Conservation (phyloP, 2,329 filamentous ascomycete species). For the Pseudonectria buxi region DNA sequence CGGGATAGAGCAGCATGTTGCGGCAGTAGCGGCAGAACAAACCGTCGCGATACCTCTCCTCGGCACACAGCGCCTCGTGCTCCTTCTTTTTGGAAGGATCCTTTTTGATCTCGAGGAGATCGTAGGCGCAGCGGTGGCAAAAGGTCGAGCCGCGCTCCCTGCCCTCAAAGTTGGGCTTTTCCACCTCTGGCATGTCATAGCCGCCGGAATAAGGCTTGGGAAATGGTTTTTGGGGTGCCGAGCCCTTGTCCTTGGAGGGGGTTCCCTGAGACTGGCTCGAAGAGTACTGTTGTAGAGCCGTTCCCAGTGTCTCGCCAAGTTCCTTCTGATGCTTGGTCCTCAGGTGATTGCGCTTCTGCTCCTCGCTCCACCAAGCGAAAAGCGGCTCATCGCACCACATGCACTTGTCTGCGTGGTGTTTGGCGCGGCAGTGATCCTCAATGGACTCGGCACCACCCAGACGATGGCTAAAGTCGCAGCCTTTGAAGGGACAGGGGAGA, state of each 20-base stretch:
- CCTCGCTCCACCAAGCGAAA: conserved; percentile 22
- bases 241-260: no score
- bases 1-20: not conserved
- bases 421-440: conserved; percentile 28
- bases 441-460: conserved; percentile 23
- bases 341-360: conserved; percentile 24
- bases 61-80: no score
- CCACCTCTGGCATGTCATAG: not conserved
- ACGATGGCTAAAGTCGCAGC: conserved; percentile 30
- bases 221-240: no score
- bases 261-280: no score
- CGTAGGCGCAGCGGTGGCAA: no score
- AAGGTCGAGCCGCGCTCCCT: no score
- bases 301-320: conserved; percentile 10
- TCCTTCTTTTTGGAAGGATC: no score
- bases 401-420: conserved; percentile 29
- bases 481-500: conserved; percentile 31
- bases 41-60: no score
- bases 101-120: no score
- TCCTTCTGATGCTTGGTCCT: conserved; percentile 21
- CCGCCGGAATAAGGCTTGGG: no score
- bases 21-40: no score
- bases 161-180: not conserved
- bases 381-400: conserved; percentile 29
- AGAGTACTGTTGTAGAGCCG: no score